phyloP scores from a whole-genome alignment of 768 basidiomycete species.

The Lactarius hatsudake region DNA sequence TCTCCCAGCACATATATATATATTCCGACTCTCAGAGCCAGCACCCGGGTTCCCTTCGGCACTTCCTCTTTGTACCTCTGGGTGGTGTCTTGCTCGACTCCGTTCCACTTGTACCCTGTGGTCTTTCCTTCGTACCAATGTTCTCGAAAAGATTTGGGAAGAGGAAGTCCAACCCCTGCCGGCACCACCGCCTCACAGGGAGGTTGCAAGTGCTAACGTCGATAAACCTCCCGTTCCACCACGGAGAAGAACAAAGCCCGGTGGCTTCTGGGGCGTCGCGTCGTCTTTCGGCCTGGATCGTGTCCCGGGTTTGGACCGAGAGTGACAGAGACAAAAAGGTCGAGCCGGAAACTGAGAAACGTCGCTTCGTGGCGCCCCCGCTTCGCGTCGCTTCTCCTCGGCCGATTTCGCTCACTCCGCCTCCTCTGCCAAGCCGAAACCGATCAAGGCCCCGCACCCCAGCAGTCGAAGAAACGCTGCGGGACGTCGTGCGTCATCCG shows the following conservation, averaged over 20 bases:
- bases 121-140: slow-evolving; percentile 79
- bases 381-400: slow-evolving; percentile 11
- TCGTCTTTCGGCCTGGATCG: slow-evolving; percentile 49
- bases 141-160: slow-evolving; percentile 88
- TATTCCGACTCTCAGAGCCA: slow-evolving; percentile 58
- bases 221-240: slow-evolving; percentile 64
- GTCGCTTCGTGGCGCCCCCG: slow-evolving; percentile 28
- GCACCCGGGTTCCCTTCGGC: slow-evolving; percentile 31
- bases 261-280: slow-evolving; percentile 65
- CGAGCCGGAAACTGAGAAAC: slow-evolving; percentile 32
- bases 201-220: slow-evolving; percentile 16
- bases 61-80: slow-evolving; percentile 68
- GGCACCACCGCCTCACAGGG: slow-evolving; percentile 32
- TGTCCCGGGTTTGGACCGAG: slow-evolving; percentile 53
- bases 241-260: slow-evolving; percentile 41
- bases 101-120: slow-evolving; percentile 88
- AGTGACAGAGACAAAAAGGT: slow-evolving; percentile 39
- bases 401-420: slow-evolving; percentile 22
- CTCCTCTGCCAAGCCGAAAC: slow-evolving; percentile 25
- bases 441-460: slow-evolving; percentile 14
- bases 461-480: neutral
- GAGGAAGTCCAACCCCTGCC: slow-evolving; percentile 53
- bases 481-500: slow-evolving; percentile 1
- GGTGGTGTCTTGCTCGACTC: slow-evolving; percentile 84
- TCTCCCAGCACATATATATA: slow-evolving; percentile 50